Evolutionary conservation across 2,329 filamentous ascomycete genomes (phyloP).

Genomic region (Xylariomycetidae sp.): DNA sequence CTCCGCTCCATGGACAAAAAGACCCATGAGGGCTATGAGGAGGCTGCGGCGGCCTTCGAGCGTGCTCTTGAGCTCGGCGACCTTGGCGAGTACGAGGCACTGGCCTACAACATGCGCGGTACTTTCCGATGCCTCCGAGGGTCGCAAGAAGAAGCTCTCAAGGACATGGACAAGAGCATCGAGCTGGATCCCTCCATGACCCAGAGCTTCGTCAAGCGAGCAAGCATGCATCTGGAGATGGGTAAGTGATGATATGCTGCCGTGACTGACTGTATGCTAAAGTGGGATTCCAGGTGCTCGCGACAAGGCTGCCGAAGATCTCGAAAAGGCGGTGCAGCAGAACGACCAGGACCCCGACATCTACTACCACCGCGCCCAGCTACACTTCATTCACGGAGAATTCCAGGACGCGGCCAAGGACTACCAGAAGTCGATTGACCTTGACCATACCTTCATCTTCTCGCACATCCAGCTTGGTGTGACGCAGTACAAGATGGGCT

Average conservation of each 20-base stretch:
- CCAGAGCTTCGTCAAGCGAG: slow-evolving; percentile 97
- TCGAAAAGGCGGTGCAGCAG: slow-evolving; percentile 76
- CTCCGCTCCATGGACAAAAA: slow-evolving; percentile 75
- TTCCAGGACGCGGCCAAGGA: slow-evolving; percentile 93
- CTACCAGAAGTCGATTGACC: slow-evolving; percentile 98
- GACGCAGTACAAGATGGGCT: slow-evolving; percentile 99
- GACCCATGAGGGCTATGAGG: slow-evolving; percentile 86
- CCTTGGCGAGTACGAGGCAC: slow-evolving; percentile 75
- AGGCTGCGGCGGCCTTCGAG: slow-evolving; percentile 80
- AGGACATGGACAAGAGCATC: slow-evolving; percentile 87
- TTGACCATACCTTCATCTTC: slow-evolving; percentile 96
- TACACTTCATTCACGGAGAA: slow-evolving; percentile 95
- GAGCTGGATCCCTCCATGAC: slow-evolving; percentile 82
- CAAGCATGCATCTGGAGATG: slow-evolving; percentile 94
- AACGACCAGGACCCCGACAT: slow-evolving; percentile 91
- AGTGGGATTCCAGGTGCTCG: slow-evolving; percentile 57
- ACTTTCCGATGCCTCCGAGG: slow-evolving; percentile 92
- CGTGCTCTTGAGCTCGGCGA: slow-evolving; percentile 78
- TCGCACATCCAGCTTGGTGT: slow-evolving; percentile 99
- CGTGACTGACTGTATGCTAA: background rate
- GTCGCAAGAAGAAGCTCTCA: slow-evolving; percentile 74
- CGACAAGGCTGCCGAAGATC: slow-evolving; percentile 81
- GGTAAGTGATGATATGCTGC: slow-evolving; percentile 43
- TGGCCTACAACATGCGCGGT: slow-evolving; percentile 93
- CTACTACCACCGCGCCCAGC: slow-evolving; percentile 97